Base-by-base conservation (phyloP, 2,329 filamentous ascomycete species). In the Lachnellula hyalina region DNA sequence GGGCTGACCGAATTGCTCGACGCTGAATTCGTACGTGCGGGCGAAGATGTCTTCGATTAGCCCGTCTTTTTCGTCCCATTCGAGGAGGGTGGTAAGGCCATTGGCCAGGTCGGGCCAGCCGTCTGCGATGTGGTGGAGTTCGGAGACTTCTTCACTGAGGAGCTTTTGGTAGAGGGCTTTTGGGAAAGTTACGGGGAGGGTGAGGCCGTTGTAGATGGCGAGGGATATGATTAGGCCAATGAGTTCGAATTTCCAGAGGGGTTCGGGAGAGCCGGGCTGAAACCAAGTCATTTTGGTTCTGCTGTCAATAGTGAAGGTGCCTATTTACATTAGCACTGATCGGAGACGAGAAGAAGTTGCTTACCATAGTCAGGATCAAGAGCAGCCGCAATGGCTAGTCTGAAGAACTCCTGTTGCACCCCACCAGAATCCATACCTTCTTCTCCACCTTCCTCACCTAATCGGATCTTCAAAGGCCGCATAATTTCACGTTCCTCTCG, bases 381-480 rank as follows among this genome's bases (percentile, higher is more conserved):
- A 3, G 88, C 89, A 66, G 96, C 86, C 0, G 83, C 83, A 63
- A 96, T 85, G 17, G 89, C 84, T 28, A 96, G 73, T 15, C 90
- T 84, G 73, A 99, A 97, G 69, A 96, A 97, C 61, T 99, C 94
- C 68, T 96, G 92, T 64, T 96, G 93, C 1, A 99, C 92, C 59
- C 94, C 94, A 44, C 94, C 94, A 48, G 93, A 90, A 70, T 99
- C 94, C 35, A 95, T 83, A 0, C 94, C 94, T 68, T 95, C 86
- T 70, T 97, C 94, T 32, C 90, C 90, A 51, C 79, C 78, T 35
- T 90, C 85, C 67, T 90, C 87, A 3, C 91, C 91, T 54, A 97
- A 82, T 49, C 90, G 86, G 8, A 99, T 86, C 65, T 96, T 96
- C 35, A 99, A 74, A 1, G 94, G 94, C 25, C 90, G 83, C 65